These are phyloP conservation scores for Cladosporium sp. DNA, from an alignment of 2,329 filamentous ascomycete species.

Conservation along the genomic window DNA sequence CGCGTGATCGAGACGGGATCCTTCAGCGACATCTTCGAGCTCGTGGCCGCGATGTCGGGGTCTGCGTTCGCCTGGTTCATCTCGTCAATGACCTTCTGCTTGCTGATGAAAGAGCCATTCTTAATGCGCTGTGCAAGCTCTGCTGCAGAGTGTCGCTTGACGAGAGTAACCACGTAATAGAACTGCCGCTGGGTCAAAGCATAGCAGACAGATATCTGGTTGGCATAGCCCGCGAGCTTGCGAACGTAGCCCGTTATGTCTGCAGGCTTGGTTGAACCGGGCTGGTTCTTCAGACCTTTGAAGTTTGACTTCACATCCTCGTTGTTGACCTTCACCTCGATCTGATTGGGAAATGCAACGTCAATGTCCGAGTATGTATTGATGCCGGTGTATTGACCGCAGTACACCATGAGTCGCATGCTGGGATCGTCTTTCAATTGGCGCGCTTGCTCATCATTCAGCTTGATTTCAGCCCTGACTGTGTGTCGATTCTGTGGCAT, in stretches of 20 bases:
- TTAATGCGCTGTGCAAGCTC: conserved; percentile 65
- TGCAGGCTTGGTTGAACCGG: conserved; percentile 85
- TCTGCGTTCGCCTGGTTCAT: conserved; percentile 68
- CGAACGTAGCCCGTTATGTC: conserved; percentile 78
- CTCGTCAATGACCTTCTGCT: conserved; percentile 74
- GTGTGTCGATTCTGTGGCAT: conserved; percentile 55
- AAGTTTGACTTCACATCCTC: conserved; percentile 89
- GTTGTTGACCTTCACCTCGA: conserved; percentile 84
- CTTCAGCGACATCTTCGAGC: conserved; percentile 82
- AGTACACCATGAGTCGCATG: conserved; percentile 75
- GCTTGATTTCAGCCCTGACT: conserved; percentile 52
- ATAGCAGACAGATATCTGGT: conserved; percentile 80
- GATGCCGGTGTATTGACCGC: conserved; percentile 49
- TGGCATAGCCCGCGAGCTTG: conserved; percentile 63
- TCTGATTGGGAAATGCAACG: conserved; percentile 83
- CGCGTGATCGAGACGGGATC: conserved; percentile 85
- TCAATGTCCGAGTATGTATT: conserved; percentile 57
- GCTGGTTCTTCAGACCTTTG: conserved; percentile 90
- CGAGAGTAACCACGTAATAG: conserved; percentile 64
- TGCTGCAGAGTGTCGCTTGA: conserved; percentile 64
- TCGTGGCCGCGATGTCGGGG: conserved; percentile 81
- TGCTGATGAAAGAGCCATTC: conserved; percentile 65
- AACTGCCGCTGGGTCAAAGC: conserved; percentile 74
- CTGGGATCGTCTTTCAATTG: conserved; percentile 55
- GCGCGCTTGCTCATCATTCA: conserved; percentile 48